Base-by-base conservation (phyloP, 2,329 filamentous ascomycete species). In the Alternaria longipes region DNA sequence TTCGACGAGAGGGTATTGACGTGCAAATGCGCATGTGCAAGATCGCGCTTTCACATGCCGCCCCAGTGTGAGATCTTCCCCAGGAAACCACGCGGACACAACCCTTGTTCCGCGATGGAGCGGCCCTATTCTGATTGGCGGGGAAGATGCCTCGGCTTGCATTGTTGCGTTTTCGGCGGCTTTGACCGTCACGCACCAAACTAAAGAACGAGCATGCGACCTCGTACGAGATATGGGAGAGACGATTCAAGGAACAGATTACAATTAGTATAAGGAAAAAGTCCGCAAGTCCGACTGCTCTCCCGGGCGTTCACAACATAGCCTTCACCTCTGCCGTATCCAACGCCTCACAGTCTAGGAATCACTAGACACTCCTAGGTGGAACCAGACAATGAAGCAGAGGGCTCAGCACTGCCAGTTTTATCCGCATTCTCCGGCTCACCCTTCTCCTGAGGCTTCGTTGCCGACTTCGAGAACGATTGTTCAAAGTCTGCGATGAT, bases 401-500 rank as follows among this genome's bases (percentile, higher is more conserved):
- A 59, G 28, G 68, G 64, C 42, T 73, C 66, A 52, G 49, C 63
- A 24, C 71, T 68, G 7, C 72, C 74, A 1, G 66, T 76, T 65
- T 77, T 75, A 45, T 65, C 71, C 2, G 75, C 74, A 55, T 79
- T 79, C 46, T 58, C 64, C 8, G 71, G 56, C 52, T 75, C 64
- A 49, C 77, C 77, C 59, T 76, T 69, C 61, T 74, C 71, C 4
- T 73, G 70, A 8, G 79, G 81, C 75, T 82, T 82, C 9, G 81
- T 83, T 1, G 80, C 80, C 7, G 81, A 75, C 26, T 86, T 85
- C 75, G 88, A 86, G 81, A 97, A 96, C 0, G 92, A 91, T 84
- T 97, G 94, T 80, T 94, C 90, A 77, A 98, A 97, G 81, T 98
- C 94, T 71, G 89, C 91, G 75, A 97, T 95, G 73, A 98, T 97